A percentile compares a stretch with the other conserved stretches of the same genome.
Evolutionary conservation across 192 early-diverging fungal genomes (phyloP).

Genomic region (Podila epicladia): DNA sequence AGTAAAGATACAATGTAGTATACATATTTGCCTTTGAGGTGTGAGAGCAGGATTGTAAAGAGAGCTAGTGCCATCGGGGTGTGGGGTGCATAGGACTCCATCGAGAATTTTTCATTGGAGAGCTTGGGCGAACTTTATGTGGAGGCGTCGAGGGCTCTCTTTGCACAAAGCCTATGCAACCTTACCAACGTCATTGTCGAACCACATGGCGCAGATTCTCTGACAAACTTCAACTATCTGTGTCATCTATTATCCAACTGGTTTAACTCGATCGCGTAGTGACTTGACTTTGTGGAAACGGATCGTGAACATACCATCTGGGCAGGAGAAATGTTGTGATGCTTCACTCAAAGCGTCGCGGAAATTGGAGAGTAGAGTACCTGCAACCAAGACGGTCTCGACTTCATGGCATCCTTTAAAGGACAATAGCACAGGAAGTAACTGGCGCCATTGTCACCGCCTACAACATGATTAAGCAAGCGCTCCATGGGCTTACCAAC

Average conservation of each 20-base stretch:
- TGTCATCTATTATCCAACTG: slow-evolving; percentile 9
- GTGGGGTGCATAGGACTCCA: no score
- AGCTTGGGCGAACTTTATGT: no score
- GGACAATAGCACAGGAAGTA: slow-evolving; percentile 8
- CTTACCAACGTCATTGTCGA: no score
- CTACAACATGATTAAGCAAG: slow-evolving; percentile 11
- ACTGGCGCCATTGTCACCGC: slow-evolving; percentile 3
- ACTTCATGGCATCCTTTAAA: slow-evolving; percentile 13
- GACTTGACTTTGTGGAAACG: slow-evolving; percentile 1
- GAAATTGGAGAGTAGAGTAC: slow-evolving; percentile 15
- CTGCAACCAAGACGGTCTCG: slow-evolving; percentile 14
- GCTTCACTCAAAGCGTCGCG: slow-evolving; percentile 8
- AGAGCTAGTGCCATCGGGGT: no score
- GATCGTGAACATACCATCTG: slow-evolving; percentile 13
- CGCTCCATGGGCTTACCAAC: slow-evolving; percentile 7
- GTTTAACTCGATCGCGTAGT: slow-evolving; percentile 6
- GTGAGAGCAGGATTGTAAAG: no score
- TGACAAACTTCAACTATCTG: slow-evolving; percentile 11
- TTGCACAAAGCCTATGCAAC: no score
- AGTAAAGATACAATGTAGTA: background rate
- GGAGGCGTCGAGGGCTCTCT: no score
- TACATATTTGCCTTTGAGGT: no score
- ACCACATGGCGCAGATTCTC: slow-evolving; percentile 31
- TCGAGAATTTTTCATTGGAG: no score
- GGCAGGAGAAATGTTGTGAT: slow-evolving; percentile 19